These are phyloP conservation scores for Silene latifolia DNA, from an alignment of 148 eudicot genomes.

Conservation along the genomic window DNA sequence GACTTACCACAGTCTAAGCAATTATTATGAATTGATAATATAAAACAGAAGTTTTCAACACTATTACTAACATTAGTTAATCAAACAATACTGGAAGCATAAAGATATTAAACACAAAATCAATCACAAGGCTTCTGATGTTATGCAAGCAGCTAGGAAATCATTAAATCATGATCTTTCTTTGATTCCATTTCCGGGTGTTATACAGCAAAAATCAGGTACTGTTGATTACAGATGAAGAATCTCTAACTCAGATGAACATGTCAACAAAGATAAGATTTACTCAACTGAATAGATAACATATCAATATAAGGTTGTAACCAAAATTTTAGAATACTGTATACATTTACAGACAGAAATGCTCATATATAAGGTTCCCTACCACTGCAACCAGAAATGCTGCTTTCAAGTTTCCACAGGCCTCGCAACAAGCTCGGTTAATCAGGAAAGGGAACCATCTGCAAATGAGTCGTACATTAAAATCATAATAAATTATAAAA, in stretches of 20 bases:
- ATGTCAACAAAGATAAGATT: not conserved
- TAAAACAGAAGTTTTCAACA: not conserved
- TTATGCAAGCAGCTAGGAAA: too few relatives aligned
- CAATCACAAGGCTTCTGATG: not conserved
- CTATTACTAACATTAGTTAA: not conserved
- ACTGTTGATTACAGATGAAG: not conserved
- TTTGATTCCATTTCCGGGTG: not conserved
- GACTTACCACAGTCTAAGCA: not conserved
- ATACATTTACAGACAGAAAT: not conserved
- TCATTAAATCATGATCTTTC: not conserved
- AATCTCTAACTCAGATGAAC: not conserved
- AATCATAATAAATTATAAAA: not conserved
- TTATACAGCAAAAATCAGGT: not conserved
- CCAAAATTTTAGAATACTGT: not conserved
- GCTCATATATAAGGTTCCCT: constrained; percentile 25
- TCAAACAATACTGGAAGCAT: not conserved
- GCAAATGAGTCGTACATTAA: constrained; percentile 24
- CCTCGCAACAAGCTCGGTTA: constrained; percentile 89
- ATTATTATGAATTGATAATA: not conserved
- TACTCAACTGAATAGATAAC: not conserved
- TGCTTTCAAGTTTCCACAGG: constrained; percentile 95
- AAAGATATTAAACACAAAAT: not conserved
- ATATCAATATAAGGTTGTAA: not conserved
- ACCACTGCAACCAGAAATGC: constrained; percentile 98
- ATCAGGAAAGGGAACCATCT: constrained; percentile 95